Base-by-base conservation (phyloP, 192 early-diverging fungal species). In the Coemansia sp. region DNA sequence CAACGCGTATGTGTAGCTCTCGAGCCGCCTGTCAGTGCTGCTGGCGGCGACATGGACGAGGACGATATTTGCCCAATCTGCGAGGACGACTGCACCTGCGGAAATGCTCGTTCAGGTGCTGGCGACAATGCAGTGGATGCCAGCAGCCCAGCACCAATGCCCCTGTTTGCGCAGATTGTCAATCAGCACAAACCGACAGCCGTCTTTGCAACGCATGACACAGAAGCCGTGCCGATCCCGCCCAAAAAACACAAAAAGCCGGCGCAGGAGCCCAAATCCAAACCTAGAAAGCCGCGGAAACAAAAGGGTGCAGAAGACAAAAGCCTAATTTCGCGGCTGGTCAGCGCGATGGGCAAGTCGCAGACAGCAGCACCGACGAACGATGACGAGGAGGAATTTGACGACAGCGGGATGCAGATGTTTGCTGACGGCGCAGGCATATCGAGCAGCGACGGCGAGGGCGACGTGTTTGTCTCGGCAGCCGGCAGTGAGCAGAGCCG, bases 41-140 rank as follows among this genome's bases (percentile, higher is more conserved):
- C 51, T 38, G 35, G 35, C 30, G 56, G 42, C 23, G 74, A 65
- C 38, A 64, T 67, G 68, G 74, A 77, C 24, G 74, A 77, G 25
- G 74, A 77, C 56, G 74, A 77, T 32, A 77, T 77, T 16, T 77
- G 74, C 28, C 74, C 74, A 9, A 77, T 77, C 32, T 77, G 74
- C 54, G 74, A 77, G 50, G 74, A 77, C 49, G 74, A 77, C 33
- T 77, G 74, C 50, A 71, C 64, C 6, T 77, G 74, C 33, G 56
- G 47, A 25, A 67, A 64, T 61, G 14, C 60, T 6, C 51, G 65
- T 31, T 28, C 46, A 9, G 46, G 38, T 24, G 50, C 22, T n/a
- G 45, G 29, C 58, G 49, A 29, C 54, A 42, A 7, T 47, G 25
- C 10, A 16, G 46, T 27, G 22, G 42, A 56, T 18, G 40, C 12